Base-by-base conservation (phyloP, 2,329 filamentous ascomycete species). In the Fusarium poae region DNA sequence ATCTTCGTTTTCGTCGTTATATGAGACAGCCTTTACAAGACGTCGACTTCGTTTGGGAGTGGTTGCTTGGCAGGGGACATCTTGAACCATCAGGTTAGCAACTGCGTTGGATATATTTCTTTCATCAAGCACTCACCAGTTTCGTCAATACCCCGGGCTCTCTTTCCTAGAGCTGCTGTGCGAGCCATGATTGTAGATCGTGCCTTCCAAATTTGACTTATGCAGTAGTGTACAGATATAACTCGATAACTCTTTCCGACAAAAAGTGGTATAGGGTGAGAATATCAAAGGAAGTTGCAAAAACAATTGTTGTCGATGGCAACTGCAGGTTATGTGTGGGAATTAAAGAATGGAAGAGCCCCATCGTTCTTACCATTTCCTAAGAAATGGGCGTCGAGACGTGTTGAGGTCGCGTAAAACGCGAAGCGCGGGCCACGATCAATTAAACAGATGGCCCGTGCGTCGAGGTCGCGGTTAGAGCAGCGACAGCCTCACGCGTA, bases 1-100 rank as follows among this genome's bases (percentile, higher is more conserved):
- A 44, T 91, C 89, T 65, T 86, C 82, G 70, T 93, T 92, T 78
- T 94, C 91, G 71, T 92, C 87, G 70, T 90, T 89, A 73, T 86
- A 83, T n/a, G 74, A 67, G 75, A 78, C 67, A 74, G 80, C 66
- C 77, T 81, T 74, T 43, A 64, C 59, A 78, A 81, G 65, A 37
- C 82, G 81, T 65, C 84, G 81, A 51, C 81, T 78, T 67, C 83
- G 80, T 70, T 88, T 88, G 42, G 84, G 81, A 34, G 76, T 76
- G 34, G 57, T 50, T 10, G 65, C 52, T 77, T 75, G 53, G 65
- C 50, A 39, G 60, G 71, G 69, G 40, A 72, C 27, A 57, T 69
- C 77, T 76, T 46, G 55, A 29, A 49, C 37, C 53, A 44, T 23
- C n/a, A 53, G 37, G 55, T 68, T 59, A 74, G 72, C 58, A 69